Evolutionary conservation across 1,284 basidiomycete species (phyloP).

Genomic region (Ganoderma lingzhi): DNA sequence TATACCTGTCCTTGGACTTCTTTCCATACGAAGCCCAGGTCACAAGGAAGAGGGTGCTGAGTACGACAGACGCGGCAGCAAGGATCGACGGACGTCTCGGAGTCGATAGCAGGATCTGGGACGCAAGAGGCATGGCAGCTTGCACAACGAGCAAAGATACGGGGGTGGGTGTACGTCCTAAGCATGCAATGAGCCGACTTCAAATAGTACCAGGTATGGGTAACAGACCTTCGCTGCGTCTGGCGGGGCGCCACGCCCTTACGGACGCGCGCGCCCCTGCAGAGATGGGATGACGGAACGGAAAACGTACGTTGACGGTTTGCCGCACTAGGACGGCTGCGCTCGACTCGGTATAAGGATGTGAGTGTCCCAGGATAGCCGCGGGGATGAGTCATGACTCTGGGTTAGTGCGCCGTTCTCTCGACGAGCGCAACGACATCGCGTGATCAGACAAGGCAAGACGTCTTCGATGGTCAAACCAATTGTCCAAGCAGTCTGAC

Average conservation of each 20-base stretch:
- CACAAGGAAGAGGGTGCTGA: slow-evolving; percentile 1
- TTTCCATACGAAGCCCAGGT: background rate
- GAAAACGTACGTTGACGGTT: slow-evolving; percentile 6
- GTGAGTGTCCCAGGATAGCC: background rate
- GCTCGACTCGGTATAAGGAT: background rate
- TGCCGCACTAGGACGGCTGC: background rate
- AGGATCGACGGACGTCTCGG: background rate
- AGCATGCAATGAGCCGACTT: background rate
- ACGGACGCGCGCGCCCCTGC: background rate
- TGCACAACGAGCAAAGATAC: background rate
- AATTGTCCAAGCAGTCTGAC: background rate
- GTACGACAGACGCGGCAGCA: background rate
- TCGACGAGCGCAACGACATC: background rate
- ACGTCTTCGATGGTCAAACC: background rate
- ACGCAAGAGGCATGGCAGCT: background rate
- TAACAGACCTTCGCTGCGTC: background rate
- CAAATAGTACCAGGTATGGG: background rate
- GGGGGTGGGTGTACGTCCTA: background rate
- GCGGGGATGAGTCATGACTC: background rate
- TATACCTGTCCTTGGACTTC: background rate
- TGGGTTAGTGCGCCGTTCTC: background rate
- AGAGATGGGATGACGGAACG: background rate
- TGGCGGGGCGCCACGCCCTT: background rate
- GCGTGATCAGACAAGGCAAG: background rate
- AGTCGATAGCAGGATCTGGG: background rate